A percentile compares a stretch with the other conserved stretches of the same genome.
These are phyloP conservation scores for Globisporangium middletonii DNA, from an alignment of 352 stramenopile genomes.

Conservation along the genomic window DNA sequence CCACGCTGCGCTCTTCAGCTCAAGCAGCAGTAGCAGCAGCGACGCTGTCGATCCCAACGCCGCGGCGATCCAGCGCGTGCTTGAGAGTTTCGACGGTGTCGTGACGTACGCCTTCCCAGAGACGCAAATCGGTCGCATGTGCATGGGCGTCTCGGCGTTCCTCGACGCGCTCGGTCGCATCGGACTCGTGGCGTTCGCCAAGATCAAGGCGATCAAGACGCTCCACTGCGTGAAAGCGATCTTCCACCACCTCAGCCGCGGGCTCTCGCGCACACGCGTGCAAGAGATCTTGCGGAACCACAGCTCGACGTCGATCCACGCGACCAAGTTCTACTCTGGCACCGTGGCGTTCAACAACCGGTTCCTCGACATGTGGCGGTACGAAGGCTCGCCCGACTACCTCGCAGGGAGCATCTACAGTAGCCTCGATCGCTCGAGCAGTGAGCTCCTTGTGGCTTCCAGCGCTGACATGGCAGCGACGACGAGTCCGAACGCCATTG, in stretches of 20 bases:
- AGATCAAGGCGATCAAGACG: slow-evolving; percentile 34
- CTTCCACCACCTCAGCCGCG: slow-evolving; percentile 70
- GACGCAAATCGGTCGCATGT: slow-evolving; percentile 48
- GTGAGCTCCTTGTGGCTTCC: slow-evolving; percentile 6
- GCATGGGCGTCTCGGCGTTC: slow-evolving; percentile 68
- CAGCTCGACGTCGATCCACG: slow-evolving; percentile 55
- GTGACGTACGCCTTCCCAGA: slow-evolving; percentile 40
- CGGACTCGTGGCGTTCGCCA: slow-evolving; percentile 46
- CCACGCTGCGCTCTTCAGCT: slow-evolving; percentile 22
- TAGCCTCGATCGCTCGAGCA: slow-evolving; percentile 12
- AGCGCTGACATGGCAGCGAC: neutral
- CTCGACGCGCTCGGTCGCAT: slow-evolving; percentile 53
- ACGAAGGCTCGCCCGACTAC: slow-evolving; percentile 75
- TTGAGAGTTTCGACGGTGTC: slow-evolving; percentile 38
- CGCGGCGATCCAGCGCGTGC: slow-evolving; percentile 33
- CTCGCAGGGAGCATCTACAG: slow-evolving; percentile 36
- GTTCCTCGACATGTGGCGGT: slow-evolving; percentile 77
- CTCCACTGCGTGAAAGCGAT: slow-evolving; percentile 69
- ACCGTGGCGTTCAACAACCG: slow-evolving; percentile 75
- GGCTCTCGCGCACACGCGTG: slow-evolving; percentile 51
- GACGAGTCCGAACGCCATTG: too few relatives aligned
- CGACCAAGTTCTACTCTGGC: slow-evolving; percentile 63
- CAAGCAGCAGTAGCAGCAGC: slow-evolving; percentile 5
- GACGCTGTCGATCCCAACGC: neutral
- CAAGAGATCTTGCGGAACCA: slow-evolving; percentile 67